Evolutionary conservation across 352 stramenopile species (phyloP), one percentile per base, ranked within the genome.

Genomic region (Phytophthora melonis): DNA sequence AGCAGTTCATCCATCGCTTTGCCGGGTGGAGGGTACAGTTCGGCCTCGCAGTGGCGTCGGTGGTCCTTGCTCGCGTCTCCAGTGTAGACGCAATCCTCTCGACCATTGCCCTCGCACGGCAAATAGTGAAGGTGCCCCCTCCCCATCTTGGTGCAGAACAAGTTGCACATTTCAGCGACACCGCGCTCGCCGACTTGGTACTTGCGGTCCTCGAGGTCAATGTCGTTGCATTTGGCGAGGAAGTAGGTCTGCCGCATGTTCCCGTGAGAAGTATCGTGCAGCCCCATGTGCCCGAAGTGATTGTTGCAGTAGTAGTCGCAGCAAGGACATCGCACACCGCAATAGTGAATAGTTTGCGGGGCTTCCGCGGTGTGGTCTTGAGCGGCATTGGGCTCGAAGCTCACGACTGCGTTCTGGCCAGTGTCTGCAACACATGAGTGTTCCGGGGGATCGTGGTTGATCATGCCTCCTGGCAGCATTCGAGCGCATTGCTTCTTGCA

Each of bases 211-310:
- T 73, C 61, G 76, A 86, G 32, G 41, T 92, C 85, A 4, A 94
- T 83, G 3, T 89, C 72, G 0, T 75, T 63, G 2, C 67, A 65
- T 52, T 92, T 86, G 0, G 82, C 81, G 9, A 91, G 23, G 41
- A 93, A 93, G 47, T 85, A 88, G 7, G 79, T 93, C 57, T 89
- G 81, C 25, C 68, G 70, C 86, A 92, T 94, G 70, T 94, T 94
- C 6, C 84, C 85, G 21, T 93, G 87, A 0, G 76, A 83, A 1
- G 85, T 92, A 4, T 65, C 75, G 62, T 94, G 85, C 1, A 86
- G 19, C 0, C 73, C 82, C 5, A 72, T 58, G 66, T 94, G 84
- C 1, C 82, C 87, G 53, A 74, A 58, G 71, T 75, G 19, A 77
- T 88, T 88, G 13, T 84, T 75, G 72, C 87, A 19, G 84, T 57